A percentile compares a stretch with the other conserved stretches of the same genome.
Conservation (phyloP, 163 green algal genomes). For the Chlamydomonas reinhardtii region DNA sequence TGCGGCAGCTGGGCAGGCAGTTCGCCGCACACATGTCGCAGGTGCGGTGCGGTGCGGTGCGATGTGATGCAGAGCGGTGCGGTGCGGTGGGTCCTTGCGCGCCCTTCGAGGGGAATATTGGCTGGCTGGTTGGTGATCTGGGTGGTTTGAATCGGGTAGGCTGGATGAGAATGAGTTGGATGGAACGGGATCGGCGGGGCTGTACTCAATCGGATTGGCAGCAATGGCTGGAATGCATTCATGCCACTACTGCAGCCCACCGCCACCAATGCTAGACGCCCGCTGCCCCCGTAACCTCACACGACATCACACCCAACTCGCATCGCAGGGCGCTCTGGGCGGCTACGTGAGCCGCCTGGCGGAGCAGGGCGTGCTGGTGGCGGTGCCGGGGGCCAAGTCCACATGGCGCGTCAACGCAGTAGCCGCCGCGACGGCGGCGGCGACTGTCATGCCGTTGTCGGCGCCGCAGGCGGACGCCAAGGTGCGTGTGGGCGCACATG, state of each 20-base stretch:
- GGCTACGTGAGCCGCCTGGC: constrained; percentile 13
- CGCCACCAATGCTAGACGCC: too few relatives aligned
- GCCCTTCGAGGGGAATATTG: too few relatives aligned
- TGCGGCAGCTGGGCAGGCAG: background rate
- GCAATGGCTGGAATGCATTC: too few relatives aligned
- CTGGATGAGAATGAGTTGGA: too few relatives aligned
- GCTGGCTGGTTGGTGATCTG: too few relatives aligned
- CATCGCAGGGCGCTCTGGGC: constrained; percentile 26
- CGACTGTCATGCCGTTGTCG: background rate
- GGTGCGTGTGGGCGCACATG: background rate
- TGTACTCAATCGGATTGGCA: too few relatives aligned
- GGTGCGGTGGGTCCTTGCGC: too few relatives aligned
- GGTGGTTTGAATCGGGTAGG: too few relatives aligned
- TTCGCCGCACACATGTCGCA: background rate
- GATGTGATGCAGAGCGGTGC: too few relatives aligned
- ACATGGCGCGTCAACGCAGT: background rate
- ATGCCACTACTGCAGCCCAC: too few relatives aligned
- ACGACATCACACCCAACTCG: background rate
- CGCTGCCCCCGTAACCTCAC: background rate
- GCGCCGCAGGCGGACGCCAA: background rate
- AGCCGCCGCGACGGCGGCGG: background rate
- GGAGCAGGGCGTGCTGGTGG: constrained; percentile 22
- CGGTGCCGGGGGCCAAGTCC: constrained; percentile 7
- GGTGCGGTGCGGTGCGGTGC: background rate
- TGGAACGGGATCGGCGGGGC: too few relatives aligned